phyloP scores from a whole-genome alignment of 75 land plant species.

The Azolla pinnata region DNA sequence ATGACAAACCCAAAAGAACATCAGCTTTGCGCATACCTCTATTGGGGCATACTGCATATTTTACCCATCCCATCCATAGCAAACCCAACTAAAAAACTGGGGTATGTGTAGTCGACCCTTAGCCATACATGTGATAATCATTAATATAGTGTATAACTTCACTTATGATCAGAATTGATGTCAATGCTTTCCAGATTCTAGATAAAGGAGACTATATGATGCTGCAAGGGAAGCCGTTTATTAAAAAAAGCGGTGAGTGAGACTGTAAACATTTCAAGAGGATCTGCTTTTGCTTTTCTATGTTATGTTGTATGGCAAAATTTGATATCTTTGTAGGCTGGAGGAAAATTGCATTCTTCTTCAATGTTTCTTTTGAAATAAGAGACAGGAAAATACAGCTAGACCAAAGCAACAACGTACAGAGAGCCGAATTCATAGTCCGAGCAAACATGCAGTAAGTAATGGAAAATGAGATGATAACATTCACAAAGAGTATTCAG shows the following conservation, averaged over 20 bases:
- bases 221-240: slow-evolving; percentile 75
- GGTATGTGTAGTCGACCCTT: no score
- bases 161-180: no score
- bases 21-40: no score
- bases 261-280: no score
- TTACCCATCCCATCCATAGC: no score
- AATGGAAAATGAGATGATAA: background rate
- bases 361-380: slow-evolving; percentile 86
- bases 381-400: slow-evolving; percentile 74
- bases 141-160: no score
- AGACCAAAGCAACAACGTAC: slow-evolving; percentile 69
- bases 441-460: slow-evolving; percentile 89
- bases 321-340: slow-evolving; percentile 43
- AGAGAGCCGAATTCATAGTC: slow-evolving; percentile 82
- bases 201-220: slow-evolving; percentile 66
- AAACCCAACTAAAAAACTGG: no score
- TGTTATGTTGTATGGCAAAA: slow-evolving; percentile 6
- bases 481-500: background rate
- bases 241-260: slow-evolving; percentile 66
- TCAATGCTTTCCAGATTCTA: slow-evolving; percentile 41
- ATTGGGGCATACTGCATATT: no score
- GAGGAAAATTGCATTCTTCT: slow-evolving; percentile 87
- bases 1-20: no score
- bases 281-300: slow-evolving; percentile 4
- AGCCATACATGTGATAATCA: no score